Percentiles rank a stretch among this genome's conserved stretches.
Conservation (phyloP, 495 filamentous ascomycete genomes). For the Daldinia loculata region DNA sequence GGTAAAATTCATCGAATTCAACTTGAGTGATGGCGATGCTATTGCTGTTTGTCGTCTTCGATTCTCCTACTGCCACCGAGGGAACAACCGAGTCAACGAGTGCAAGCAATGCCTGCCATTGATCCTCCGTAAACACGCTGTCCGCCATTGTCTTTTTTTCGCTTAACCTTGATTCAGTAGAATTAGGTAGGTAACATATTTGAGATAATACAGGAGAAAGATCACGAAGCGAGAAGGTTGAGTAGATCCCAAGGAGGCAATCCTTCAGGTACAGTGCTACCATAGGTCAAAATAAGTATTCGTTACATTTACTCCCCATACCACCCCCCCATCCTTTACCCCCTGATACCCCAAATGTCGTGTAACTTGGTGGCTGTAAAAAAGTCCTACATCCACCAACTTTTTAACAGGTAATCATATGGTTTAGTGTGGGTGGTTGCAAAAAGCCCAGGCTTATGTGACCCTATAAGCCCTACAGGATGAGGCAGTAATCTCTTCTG, state of each 20-base stretch:
- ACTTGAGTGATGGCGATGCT: conserved; percentile 7
- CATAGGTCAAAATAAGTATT: not conserved
- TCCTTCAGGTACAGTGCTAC: not conserved
- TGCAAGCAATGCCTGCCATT: conserved; percentile 23
- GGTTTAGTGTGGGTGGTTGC: not conserved
- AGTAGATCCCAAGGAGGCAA: not conserved
- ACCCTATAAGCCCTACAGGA: not conserved
- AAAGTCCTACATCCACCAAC: not conserved
- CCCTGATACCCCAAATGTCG: not conserved
- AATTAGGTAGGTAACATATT: not conserved
- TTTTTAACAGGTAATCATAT: not conserved
- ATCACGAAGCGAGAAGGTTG: not conserved
- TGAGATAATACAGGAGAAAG: not conserved
- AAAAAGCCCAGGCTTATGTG: not conserved
- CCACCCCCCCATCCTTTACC: not conserved
- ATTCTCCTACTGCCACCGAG: not conserved
- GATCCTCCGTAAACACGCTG: conserved; percentile 21
- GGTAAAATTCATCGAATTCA: conserved; percentile 1
- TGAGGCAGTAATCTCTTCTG: not conserved
- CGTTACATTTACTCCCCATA: not conserved
- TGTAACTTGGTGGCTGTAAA: not conserved
- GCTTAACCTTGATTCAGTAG: not conserved
- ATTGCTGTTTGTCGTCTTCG: not conserved
- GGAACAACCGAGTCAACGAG: conserved; percentile 26
- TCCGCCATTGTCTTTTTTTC: not conserved